These are phyloP conservation scores for Phaeolepiota aurea DNA, from an alignment of 768 basidiomycete genomes.

Conservation along the genomic window DNA sequence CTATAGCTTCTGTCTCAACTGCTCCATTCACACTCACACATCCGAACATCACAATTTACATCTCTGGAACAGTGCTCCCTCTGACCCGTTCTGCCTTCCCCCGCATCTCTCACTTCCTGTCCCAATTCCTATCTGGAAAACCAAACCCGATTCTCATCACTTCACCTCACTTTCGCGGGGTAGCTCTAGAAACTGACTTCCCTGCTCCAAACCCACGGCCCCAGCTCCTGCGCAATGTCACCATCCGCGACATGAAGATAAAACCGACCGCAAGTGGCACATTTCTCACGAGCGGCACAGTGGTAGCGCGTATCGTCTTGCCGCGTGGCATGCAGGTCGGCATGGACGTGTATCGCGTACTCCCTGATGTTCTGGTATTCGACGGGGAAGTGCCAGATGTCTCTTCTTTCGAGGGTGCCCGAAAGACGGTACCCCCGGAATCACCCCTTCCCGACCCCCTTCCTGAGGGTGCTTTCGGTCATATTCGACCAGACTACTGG, in stretches of 20 bases:
- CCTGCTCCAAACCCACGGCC: slow-evolving; percentile 62
- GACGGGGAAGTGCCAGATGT: slow-evolving; percentile 55
- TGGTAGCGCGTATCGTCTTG: slow-evolving; percentile 57
- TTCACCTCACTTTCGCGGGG: slow-evolving; percentile 41
- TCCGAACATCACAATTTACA: slow-evolving; percentile 55
- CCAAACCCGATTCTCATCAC: slow-evolving; percentile 52
- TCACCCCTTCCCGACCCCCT: slow-evolving; percentile 55
- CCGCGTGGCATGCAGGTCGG: slow-evolving; percentile 61
- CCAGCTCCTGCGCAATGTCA: slow-evolving; percentile 59
- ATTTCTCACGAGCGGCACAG: slow-evolving; percentile 64
- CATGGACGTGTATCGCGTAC: slow-evolving; percentile 53
- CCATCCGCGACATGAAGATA: slow-evolving; percentile 70
- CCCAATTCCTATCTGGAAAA: slow-evolving; percentile 51
- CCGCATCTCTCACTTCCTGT: slow-evolving; percentile 53
- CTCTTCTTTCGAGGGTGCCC: slow-evolving; percentile 1
- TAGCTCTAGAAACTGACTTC: slow-evolving; percentile 43
- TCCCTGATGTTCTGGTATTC: slow-evolving; percentile 72
- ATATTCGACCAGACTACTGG: slow-evolving; percentile 68
- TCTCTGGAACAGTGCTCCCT: slow-evolving; percentile 52
- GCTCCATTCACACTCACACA: slow-evolving; percentile 52
- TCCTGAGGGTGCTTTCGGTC: slow-evolving; percentile 68
- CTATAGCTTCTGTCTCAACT: slow-evolving; percentile 48
- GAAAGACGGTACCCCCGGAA: slow-evolving; percentile 25
- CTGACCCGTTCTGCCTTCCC: slow-evolving; percentile 28
- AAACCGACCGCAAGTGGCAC: slow-evolving; percentile 29